Conservation (phyloP, 108 stramenopile genomes). For the Cylindrotheca closterium region DNA sequence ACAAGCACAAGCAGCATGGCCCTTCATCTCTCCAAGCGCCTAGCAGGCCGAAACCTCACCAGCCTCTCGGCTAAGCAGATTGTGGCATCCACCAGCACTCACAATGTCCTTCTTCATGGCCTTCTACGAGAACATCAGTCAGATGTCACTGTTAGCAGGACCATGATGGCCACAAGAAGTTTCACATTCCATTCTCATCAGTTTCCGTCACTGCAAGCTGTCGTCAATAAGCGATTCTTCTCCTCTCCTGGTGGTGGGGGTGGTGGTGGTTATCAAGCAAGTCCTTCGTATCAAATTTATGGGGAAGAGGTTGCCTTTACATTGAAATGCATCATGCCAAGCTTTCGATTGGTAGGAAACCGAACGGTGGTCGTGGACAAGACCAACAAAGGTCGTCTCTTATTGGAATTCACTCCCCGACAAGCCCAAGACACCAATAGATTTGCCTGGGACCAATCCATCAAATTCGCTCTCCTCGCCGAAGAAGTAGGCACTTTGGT, state of each 20-base stretch:
- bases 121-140: too few relatives aligned
- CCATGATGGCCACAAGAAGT: too few relatives aligned
- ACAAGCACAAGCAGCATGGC: too few relatives aligned
- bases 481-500: constrained; percentile 25
- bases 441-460: constrained; percentile 22
- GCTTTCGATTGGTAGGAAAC: constrained; percentile 16
- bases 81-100: too few relatives aligned
- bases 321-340: constrained; percentile 27
- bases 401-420: constrained; percentile 21
- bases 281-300: constrained; percentile 27
- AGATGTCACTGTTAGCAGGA: too few relatives aligned
- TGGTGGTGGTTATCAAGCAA: not conserved
- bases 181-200: too few relatives aligned
- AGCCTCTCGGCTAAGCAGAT: too few relatives aligned
- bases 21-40: too few relatives aligned
- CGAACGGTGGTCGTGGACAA: not conserved
- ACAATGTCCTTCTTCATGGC: too few relatives aligned
- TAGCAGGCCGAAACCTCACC: too few relatives aligned
- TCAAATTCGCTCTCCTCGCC: constrained; percentile 26
- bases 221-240: not conserved
- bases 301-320: constrained; percentile 28
- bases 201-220: not conserved
- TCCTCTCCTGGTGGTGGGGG: not conserved
- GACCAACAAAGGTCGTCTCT: constrained; percentile 16
- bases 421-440: not conserved